Evolutionary conservation across 2,329 filamentous ascomycete species (phyloP).

Genomic region (Hypoxylon sp.): DNA sequence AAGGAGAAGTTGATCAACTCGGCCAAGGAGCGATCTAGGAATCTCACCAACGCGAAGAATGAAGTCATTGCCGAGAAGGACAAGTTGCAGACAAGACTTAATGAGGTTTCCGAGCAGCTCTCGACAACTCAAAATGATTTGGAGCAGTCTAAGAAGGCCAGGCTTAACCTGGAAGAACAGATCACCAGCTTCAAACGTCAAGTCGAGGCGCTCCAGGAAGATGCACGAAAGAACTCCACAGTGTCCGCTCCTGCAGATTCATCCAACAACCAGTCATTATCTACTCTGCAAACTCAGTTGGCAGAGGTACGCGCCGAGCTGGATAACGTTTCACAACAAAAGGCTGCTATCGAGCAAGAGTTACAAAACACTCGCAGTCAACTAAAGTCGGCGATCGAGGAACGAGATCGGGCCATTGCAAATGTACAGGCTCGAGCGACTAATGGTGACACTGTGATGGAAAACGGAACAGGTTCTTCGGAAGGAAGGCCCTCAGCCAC

Average conservation of each 20-base stretch:
- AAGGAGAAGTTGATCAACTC: constrained; percentile 72
- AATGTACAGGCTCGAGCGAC: constrained; percentile 53
- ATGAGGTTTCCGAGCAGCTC: constrained; percentile 60
- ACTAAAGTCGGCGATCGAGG: constrained; percentile 72
- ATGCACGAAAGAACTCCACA: constrained; percentile 58
- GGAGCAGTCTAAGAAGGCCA: constrained; percentile 62
- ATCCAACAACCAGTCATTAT: constrained; percentile 62
- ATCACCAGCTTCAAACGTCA: constrained; percentile 60
- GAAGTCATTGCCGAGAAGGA: constrained; percentile 67
- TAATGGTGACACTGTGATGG: constrained; percentile 53
- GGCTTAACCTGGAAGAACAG: constrained; percentile 59
- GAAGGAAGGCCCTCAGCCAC: constrained; percentile 45
- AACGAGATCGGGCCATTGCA: constrained; percentile 74
- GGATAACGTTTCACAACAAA: constrained; percentile 76
- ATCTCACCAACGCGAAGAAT: constrained; percentile 61
- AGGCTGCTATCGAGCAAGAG: constrained; percentile 76
- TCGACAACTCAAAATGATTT: constrained; percentile 66
- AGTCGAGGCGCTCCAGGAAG: constrained; percentile 50
- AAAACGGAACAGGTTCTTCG: constrained; percentile 48
- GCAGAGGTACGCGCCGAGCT: constrained; percentile 71
- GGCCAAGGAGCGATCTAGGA: constrained; percentile 72
- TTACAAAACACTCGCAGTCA: constrained; percentile 69
- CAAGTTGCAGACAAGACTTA: constrained; percentile 66
- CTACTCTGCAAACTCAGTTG: constrained; percentile 66
- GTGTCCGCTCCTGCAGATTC: constrained; percentile 56